Base-by-base conservation (phyloP, 2,329 filamentous ascomycete genomes). In the Colletotrichum tropicicola region DNA sequence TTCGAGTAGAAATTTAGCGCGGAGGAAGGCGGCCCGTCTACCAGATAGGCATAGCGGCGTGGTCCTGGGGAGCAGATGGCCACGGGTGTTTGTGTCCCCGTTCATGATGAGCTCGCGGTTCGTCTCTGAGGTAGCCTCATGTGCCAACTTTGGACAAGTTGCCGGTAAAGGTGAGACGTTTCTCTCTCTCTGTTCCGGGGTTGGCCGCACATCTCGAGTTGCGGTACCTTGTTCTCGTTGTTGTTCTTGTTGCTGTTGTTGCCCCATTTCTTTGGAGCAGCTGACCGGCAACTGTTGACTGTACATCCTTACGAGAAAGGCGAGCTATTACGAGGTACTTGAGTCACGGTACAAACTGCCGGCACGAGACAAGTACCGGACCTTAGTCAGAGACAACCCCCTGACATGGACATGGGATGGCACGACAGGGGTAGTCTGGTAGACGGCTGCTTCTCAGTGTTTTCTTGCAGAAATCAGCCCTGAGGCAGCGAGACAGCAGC, bases 11-110 rank as follows among this genome's bases (percentile, higher is more conserved):
- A 43, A 56, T 51, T 61, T 56, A 66, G 60, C 48, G 65, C 67
- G 67, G 67, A 68, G 67, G 65, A 63, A 68, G 65, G 65, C 67
- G 67, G 67, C 49, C 65, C 67, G 67, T 62, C 54, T 28, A 57
- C 54, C 49, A 68, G 67, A 63, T 62, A 68, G 67, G 67, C 32
- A 56, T 64, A 67, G 64, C 52, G 63, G 27, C n/a, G 12, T 13
- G 25, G 19, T n/a, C n/a, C n/a, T n/a, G 17, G 4, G 52, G 19
- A 43, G 52, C 19, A 44, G 23, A 37, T 51, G 41, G 9, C 28
- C 25, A 35, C 19, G 37, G 30, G 10, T 28, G 43, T 48, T 35
- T 21, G 60, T 35, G 17, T 43, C 17, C 25, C 21, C 35, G 49
- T 37, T 57, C 30, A 48, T 3, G 39, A 21, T n/a, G n/a, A n/a